phyloP scores from a whole-genome alignment of 176 grass and related monocot species.

The Oropetium thomaeum region DNA sequence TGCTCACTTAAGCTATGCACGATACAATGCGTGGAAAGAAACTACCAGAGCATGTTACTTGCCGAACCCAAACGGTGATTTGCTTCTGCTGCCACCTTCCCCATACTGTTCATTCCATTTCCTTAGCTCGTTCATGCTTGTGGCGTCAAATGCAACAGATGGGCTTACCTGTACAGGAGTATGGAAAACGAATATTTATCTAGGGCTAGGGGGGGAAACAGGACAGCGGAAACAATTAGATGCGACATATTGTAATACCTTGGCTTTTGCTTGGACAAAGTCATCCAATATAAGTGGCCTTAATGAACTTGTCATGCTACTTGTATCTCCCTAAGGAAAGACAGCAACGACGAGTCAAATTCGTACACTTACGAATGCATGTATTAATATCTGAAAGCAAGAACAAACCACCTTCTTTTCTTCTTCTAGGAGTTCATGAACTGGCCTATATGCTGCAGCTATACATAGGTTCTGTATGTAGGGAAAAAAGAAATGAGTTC shows the following conservation, averaged over 20 bases:
- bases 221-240: not conserved
- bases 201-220: not conserved
- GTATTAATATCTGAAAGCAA: constrained; percentile 2
- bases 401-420: constrained; percentile 52
- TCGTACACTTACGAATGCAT: not conserved
- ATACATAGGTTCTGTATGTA: constrained; percentile 77
- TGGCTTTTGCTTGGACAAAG: constrained; percentile 86
- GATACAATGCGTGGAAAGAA: not conserved
- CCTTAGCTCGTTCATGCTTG: constrained; percentile 83
- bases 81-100: constrained; percentile 71
- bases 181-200: not conserved
- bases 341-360: constrained; percentile 15
- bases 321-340: constrained; percentile 40
- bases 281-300: constrained; percentile 73
- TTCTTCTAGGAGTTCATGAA: constrained; percentile 85
- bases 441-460: constrained; percentile 90
- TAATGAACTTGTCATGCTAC: constrained; percentile 34
- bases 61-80: constrained; percentile 71
- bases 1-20: constrained; percentile 8
- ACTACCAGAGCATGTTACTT: constrained; percentile 28
- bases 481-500: constrained; percentile 2
- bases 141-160: constrained; percentile 76
- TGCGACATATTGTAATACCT: constrained; percentile 47
- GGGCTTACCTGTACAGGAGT: constrained; percentile 60
- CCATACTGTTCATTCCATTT: constrained; percentile 96